Conservation (phyloP, 2,329 filamentous ascomycete genomes). For the Salinomyces thailandicus region DNA sequence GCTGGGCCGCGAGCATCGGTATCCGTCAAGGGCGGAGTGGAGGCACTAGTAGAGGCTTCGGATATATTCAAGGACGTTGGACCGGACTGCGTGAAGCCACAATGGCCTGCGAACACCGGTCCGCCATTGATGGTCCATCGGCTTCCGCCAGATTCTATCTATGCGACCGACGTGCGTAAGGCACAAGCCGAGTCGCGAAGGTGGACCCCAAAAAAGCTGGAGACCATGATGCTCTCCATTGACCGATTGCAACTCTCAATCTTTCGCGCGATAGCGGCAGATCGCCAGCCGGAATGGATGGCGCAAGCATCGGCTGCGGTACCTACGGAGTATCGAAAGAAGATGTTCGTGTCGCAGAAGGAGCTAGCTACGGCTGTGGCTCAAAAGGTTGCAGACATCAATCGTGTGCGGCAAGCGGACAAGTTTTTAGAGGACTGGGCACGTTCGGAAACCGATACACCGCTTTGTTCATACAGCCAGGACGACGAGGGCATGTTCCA, state of each 20-base stretch:
- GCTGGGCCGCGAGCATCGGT: neutral
- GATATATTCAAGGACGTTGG: slow-evolving; percentile 14
- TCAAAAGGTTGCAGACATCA: slow-evolving; percentile 4
- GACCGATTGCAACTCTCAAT: slow-evolving; percentile 31
- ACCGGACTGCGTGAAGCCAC: slow-evolving; percentile 6
- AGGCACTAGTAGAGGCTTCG: neutral
- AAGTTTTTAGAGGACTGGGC: slow-evolving; percentile 2
- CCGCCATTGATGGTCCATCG: slow-evolving; percentile 19
- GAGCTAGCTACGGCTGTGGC: slow-evolving; percentile 1
- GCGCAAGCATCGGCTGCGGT: slow-evolving; percentile 14
- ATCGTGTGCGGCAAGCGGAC: slow-evolving; percentile 2
- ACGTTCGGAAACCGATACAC: slow-evolving; percentile 7
- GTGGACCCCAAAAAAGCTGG: slow-evolving; percentile 34
- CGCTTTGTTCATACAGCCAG: slow-evolving; percentile 26
- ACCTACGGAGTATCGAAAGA: slow-evolving; percentile 14
- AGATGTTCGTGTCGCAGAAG: slow-evolving; percentile 4
- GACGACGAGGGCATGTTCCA: slow-evolving; percentile 29
- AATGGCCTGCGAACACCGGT: slow-evolving; percentile 34
- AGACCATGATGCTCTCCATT: slow-evolving; percentile 31
- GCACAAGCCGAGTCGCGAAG: slow-evolving; percentile 21
- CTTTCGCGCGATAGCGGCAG: slow-evolving; percentile 18
- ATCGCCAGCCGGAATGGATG: slow-evolving; percentile 3
- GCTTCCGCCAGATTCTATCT: slow-evolving; percentile 38
- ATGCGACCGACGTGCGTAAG: slow-evolving; percentile 27
- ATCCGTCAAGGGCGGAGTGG: neutral